A percentile compares a stretch with the other conserved stretches of the same genome.
phyloP scores from a whole-genome alignment of 495 filamentous ascomycete genomes.

The Penicillium daleae region DNA sequence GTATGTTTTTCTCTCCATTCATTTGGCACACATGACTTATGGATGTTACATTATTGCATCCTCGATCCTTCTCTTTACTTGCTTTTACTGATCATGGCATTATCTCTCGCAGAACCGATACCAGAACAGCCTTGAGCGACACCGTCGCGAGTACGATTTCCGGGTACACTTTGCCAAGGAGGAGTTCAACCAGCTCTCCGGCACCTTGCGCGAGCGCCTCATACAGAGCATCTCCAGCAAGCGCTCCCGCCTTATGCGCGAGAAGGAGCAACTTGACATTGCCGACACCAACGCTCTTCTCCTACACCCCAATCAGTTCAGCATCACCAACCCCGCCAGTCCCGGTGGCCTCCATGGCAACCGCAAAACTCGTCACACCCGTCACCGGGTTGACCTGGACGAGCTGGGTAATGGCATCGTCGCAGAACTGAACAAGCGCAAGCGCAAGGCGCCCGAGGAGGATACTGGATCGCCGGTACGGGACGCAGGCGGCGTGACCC shows the following conservation, averaged over 20 bases:
- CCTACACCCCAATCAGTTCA: conserved; percentile 90
- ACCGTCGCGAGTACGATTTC: conserved; percentile 47
- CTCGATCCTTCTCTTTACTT: conserved; percentile 16
- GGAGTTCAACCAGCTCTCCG: conserved; percentile 76
- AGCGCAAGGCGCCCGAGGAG: conserved; percentile 72
- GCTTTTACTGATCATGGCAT: conserved; percentile 7
- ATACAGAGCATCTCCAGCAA: conserved; percentile 76
- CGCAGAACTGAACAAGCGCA: conserved; percentile 70
- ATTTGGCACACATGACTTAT: neutral
- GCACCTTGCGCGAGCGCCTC: conserved; percentile 82
- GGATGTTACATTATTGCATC: conserved; percentile 58
- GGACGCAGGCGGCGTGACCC: conserved; percentile 51
- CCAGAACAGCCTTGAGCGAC: conserved; percentile 44
- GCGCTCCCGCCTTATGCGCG: conserved; percentile 74
- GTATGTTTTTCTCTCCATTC: conserved; percentile 55
- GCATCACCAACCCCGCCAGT: conserved; percentile 76
- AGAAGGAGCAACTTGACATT: conserved; percentile 89
- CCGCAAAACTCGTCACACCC: conserved; percentile 80
- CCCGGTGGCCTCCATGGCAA: conserved; percentile 80
- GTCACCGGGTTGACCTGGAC: conserved; percentile 78
- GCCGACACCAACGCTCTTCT: conserved; percentile 85
- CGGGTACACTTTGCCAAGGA: conserved; percentile 74
- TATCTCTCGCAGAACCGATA: conserved; percentile 42
- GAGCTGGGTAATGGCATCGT: conserved; percentile 68
- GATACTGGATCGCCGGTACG: conserved; percentile 73